Evolutionary conservation across 1,284 basidiomycete genomes (phyloP), one percentile per base, ranked within the genome.

Genomic region (Heterobasidion annosum): DNA sequence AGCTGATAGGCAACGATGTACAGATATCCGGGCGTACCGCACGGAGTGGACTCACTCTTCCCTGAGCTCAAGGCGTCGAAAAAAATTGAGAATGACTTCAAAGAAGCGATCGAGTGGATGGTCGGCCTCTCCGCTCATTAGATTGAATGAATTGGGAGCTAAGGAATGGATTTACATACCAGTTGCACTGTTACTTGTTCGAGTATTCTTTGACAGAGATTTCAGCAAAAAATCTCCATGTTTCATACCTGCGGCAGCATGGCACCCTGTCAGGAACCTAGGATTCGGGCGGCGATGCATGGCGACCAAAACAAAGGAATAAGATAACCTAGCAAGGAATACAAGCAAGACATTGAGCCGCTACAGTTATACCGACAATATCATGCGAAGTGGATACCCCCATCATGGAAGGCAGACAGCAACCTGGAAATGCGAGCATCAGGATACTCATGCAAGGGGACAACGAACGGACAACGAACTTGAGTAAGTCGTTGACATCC

Each of bases 401-500:
- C 25, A 25, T 25, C 25, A 25, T 25, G 25, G 25, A 25, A 25
- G 25, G 25, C 25, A 25, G 25, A 25, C 25, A 25, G 25, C 4
- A 25, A 25, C 25, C 25, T 25, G 25, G 25, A 5, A 25, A 25
- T 25, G 25, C 25, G 25, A 25, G 25, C 25, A 25, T 25, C 25
- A 25, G 25, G 3, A 25, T 25, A 25, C 25, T 25, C 5, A 25
- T 25, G 25, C 25, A 25, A 25, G 25, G 25, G 25, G 25, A 25
- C 25, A 25, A 25, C 25, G 25, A 25, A 25, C 25, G 25, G 3
- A 25, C 25, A 25, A 58, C 80, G 52, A 58, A 86, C 85, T 83
- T 83, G 47, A 93, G 69, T 44, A 92, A 71, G 62, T 91, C 89
- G 59, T 92, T 86, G 2, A 92, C 75, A 55, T 83, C 79, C 85